Base-by-base conservation (phyloP, 2,329 filamentous ascomycete genomes). In the Neonectria sp. region DNA sequence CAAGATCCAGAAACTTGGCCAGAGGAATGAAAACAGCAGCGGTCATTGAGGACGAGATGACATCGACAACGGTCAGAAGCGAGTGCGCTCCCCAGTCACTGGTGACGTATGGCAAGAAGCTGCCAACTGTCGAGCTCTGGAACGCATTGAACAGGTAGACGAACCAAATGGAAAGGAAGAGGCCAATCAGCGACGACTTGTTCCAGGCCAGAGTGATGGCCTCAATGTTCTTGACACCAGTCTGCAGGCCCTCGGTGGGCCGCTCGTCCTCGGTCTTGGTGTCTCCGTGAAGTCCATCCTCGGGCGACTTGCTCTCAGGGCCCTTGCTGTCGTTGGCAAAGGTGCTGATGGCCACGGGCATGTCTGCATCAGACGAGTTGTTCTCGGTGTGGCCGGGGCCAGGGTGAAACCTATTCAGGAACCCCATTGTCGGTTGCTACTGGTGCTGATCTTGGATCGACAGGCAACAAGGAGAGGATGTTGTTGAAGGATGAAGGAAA, bases 1-100 rank as follows among this genome's bases (percentile, higher is more conserved):
- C 91, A 31, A 91, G 79, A 78, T 92, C 87, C 43, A 91, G 82
- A 17, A 90, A 80, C 75, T 91, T 91, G 31, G 89, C 73, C 76
- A 90, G 82, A 2, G 89, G 88, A 6, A 91, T 86, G 72, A 89
- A 90, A 24, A 88, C 82, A 4, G 90, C 86, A 40, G 88, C 90
- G 71, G 82, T 78, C 72, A 90, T 86, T 53, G 86, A 80, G 68
- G 79, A 82, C 2, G 87, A 79, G 1, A 91, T 83, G 55, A 90
- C 86, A 43, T 83, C 80, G 51, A 88, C 86, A 31, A 86, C 82
- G 1, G 84, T 82, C 13, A 88, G 76, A 3, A 89, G 80, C 4
- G 86, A 88, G 72, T 90, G 88, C 0, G 81, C 77, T 35, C 82
- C 76, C 59, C 86, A 90, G 25, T 79, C 81, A 68, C 84, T 87